Evolutionary conservation across 179 eudicot species (phyloP).

Genomic region (Dionaea muscipula): DNA sequence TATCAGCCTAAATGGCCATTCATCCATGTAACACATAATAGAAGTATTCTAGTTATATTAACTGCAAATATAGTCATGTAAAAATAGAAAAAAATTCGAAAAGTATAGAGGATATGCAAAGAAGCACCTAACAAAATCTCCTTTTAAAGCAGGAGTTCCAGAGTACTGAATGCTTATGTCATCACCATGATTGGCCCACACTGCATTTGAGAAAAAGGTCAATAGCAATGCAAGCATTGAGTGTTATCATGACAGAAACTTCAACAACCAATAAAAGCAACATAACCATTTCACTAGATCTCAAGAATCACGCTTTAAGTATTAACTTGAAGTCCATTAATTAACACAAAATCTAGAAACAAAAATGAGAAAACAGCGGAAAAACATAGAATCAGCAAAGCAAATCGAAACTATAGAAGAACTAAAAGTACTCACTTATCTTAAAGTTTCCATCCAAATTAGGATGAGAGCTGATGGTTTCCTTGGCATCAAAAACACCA

Average conservation of each 20-base stretch:
- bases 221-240: slow-evolving; percentile 6
- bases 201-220: slow-evolving; percentile 22
- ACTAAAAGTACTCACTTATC: slow-evolving; percentile 42
- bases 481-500: slow-evolving; percentile 73
- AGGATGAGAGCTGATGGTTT: slow-evolving; percentile 63
- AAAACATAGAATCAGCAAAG: background rate
- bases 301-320: too few species aligned
- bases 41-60: background rate
- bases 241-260: background rate
- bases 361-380: too few species aligned
- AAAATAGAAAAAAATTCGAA: background rate
- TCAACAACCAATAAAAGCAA: slow-evolving; percentile 4
- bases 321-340: too few species aligned
- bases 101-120: background rate
- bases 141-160: slow-evolving; percentile 94
- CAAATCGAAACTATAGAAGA: background rate
- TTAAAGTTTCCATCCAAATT: slow-evolving; percentile 75
- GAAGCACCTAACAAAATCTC: slow-evolving; percentile 91
- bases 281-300: background rate
- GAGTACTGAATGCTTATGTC: slow-evolving; percentile 94
- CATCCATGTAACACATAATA: background rate
- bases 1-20: background rate
- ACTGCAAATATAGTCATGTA: background rate
- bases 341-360: too few species aligned
- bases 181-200: slow-evolving; percentile 99